Evolutionary conservation across 2,329 filamentous ascomycete species (phyloP).

Genomic region (Botryotinia calthae): DNA sequence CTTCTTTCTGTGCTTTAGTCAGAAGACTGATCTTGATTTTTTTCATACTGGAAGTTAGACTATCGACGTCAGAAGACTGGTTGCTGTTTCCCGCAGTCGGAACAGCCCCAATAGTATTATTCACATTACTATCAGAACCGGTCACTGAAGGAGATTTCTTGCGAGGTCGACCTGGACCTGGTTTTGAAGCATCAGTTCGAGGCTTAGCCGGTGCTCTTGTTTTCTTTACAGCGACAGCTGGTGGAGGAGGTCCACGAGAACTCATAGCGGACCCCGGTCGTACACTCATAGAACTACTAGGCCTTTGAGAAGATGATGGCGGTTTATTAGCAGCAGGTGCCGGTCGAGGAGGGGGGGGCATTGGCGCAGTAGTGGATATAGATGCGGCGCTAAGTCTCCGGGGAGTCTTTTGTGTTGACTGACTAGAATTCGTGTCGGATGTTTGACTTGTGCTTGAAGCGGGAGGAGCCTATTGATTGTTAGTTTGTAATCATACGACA

Average conservation of each 20-base stretch:
- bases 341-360: constrained; percentile 27
- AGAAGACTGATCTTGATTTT: constrained; percentile 61
- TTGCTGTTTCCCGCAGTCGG: constrained; percentile 19
- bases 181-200: constrained; percentile 41
- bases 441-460: constrained; percentile 32
- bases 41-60: constrained; percentile 57
- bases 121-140: constrained; percentile 13
- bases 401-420: constrained; percentile 33
- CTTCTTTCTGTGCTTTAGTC: constrained; percentile 56
- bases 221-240: constrained; percentile 55
- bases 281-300: constrained; percentile 45
- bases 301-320: constrained; percentile 38
- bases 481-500: not conserved
- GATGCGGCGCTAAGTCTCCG: constrained; percentile 45
- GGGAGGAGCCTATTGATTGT: not conserved
- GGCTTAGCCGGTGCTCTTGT: constrained; percentile 49
- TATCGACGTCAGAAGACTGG: constrained; percentile 47
- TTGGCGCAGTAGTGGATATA: constrained; percentile 42
- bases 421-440: constrained; percentile 33
- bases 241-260: constrained; percentile 40
- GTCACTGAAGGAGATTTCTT: constrained; percentile 35
- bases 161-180: constrained; percentile 36
- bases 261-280: constrained; percentile 46
- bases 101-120: not conserved
- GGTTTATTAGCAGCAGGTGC: constrained; percentile 27